Conservation (phyloP, 768 basidiomycete genomes). For the Mycena chlorophos region DNA sequence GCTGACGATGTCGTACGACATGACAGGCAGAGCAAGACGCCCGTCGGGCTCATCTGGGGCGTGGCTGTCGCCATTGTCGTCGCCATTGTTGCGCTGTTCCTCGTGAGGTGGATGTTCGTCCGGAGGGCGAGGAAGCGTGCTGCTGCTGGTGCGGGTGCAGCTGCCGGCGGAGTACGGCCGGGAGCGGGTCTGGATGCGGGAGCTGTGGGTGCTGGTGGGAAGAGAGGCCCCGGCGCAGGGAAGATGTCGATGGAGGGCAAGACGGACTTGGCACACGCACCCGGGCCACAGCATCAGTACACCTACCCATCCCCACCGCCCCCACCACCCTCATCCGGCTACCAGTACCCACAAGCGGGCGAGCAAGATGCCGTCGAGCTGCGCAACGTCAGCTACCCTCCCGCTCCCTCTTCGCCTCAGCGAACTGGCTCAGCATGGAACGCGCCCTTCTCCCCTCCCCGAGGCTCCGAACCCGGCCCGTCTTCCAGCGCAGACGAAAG, state of each 20-base stretch:
- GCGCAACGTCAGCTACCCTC: not conserved
- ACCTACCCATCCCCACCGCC: not conserved
- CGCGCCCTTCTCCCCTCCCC: not conserved
- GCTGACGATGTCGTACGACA: too few species aligned
- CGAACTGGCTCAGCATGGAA: not conserved
- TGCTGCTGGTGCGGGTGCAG: not conserved
- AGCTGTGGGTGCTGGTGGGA: too few species aligned
- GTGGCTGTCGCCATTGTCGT: constrained; percentile 12
- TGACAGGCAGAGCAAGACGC: constrained; percentile 4
- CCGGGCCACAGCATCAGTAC: not conserved
- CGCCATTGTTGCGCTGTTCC: constrained; percentile 8
- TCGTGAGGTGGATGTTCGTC: constrained; percentile 11
- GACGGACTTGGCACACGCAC: not conserved
- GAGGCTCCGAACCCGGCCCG: constrained; percentile 2
- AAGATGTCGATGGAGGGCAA: not conserved
- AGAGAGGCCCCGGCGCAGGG: too few species aligned
- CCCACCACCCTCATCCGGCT: not conserved
- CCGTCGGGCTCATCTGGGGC: constrained; percentile 16
- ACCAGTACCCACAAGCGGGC: not conserved
- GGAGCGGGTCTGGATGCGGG: too few species aligned
- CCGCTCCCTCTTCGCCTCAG: not conserved
- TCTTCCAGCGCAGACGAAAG: constrained; percentile 9
- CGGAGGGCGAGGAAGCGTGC: constrained; percentile 1
- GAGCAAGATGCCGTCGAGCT: constrained; percentile 15
- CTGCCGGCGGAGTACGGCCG: not conserved